Percentiles rank a stretch among this genome's conserved stretches.
Conservation (phyloP, 2,329 filamentous ascomycete species). For the Arachnomyces sp. region DNA sequence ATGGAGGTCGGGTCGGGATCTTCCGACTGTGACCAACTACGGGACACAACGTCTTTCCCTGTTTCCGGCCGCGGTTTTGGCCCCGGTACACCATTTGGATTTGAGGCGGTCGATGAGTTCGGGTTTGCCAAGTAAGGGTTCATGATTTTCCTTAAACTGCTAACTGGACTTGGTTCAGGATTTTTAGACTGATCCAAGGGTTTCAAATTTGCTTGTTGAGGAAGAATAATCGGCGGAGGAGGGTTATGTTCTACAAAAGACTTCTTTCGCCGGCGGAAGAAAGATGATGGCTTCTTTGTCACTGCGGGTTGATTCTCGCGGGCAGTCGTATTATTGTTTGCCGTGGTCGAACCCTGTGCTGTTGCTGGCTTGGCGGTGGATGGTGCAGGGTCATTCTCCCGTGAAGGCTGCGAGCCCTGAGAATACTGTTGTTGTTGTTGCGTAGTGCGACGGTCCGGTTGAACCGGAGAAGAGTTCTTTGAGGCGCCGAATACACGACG, state of each 20-base stretch:
- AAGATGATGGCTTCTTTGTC: slow-evolving; percentile 87
- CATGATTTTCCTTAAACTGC: slow-evolving; percentile 80
- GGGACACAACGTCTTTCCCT: too few species aligned
- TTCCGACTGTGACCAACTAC: too few species aligned
- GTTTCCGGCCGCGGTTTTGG: too few species aligned
- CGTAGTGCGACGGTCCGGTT: slow-evolving; percentile 14
- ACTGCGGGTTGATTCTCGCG: slow-evolving; percentile 42
- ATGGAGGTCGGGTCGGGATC: too few species aligned
- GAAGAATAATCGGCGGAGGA: slow-evolving; percentile 49
- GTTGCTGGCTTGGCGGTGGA: slow-evolving; percentile 18
- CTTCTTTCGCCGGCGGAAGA: slow-evolving; percentile 91
- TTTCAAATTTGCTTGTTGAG: slow-evolving; percentile 37
- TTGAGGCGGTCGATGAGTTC: too few species aligned
- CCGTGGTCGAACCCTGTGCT: slow-evolving; percentile 17
- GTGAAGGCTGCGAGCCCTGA: slow-evolving; percentile 7
- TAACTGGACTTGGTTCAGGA: slow-evolving; percentile 55
- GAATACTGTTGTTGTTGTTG: slow-evolving; percentile 9
- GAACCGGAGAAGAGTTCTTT: slow-evolving; percentile 39
- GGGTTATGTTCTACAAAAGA: slow-evolving; percentile 61
- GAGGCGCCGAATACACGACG: slow-evolving; percentile 80
- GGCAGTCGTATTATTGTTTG: slow-evolving; percentile 14
- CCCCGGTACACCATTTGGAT: too few species aligned
- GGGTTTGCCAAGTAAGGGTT: slow-evolving; percentile 62
- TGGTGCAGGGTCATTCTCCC: slow-evolving; percentile 6
- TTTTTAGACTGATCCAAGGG: slow-evolving; percentile 20